Percentiles rank a stretch among this genome's conserved stretches.
Conservation (phyloP, 345 rosid genomes). For the Mangifera indica region DNA sequence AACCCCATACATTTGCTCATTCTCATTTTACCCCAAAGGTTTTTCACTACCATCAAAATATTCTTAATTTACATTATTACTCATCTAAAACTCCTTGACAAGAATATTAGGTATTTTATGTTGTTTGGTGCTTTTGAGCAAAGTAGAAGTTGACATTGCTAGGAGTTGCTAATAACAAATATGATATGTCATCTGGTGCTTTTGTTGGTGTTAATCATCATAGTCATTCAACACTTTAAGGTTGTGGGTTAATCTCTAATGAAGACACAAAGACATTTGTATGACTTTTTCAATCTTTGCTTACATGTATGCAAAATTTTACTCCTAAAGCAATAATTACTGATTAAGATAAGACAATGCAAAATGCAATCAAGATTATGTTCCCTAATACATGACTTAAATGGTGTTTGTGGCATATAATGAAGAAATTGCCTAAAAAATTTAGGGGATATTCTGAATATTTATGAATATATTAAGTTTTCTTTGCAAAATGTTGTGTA, state of each 20-base stretch:
- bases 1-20: too few relatives aligned
- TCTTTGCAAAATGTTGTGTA: neutral
- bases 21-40: too few relatives aligned
- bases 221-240: neutral
- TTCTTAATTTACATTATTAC: too few relatives aligned
- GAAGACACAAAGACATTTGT: neutral
- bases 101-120: too few relatives aligned
- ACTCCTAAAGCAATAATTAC: neutral
- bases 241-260: neutral
- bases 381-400: neutral
- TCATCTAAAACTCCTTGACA: too few relatives aligned
- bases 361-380: too few relatives aligned
- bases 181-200: neutral
- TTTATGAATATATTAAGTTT: neutral
- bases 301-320: neutral
- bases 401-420: neutral
- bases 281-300: neutral
- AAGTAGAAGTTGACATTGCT: too few relatives aligned
- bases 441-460: neutral
- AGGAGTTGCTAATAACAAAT: too few relatives aligned
- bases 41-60: too few relatives aligned
- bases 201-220: neutral
- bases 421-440: slow-evolving; percentile 1
- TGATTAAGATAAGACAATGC: neutral
- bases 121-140: too few relatives aligned